A percentile compares a stretch with the other conserved stretches of the same genome.
Evolutionary conservation across 352 stramenopile genomes (phyloP).

Genomic region (Globisporangium acanthophoron): DNA sequence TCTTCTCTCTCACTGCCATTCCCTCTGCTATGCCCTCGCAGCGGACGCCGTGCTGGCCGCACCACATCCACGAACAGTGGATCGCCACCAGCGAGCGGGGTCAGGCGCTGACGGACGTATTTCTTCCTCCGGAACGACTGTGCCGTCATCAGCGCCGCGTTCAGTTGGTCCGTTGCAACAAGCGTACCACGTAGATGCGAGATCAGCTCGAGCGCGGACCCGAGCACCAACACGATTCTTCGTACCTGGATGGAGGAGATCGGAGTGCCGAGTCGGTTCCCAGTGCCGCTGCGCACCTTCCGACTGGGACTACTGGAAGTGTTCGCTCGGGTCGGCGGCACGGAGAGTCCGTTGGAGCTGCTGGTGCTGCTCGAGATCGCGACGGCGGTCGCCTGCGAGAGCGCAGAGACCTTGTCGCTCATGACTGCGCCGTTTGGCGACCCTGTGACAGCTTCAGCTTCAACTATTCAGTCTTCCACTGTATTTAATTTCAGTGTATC

Average conservation of each 20-base stretch:
- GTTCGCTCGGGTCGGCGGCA: not conserved
- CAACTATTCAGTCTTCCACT: not conserved
- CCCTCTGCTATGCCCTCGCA: not conserved
- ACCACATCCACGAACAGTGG: not conserved
- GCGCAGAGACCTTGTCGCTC: not conserved
- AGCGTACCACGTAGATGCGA: not conserved
- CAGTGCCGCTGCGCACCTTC: not conserved
- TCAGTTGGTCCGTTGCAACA: not conserved
- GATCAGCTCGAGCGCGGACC: too few relatives aligned
- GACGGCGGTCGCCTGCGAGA: slow-evolving; percentile 1
- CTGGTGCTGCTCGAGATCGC: not conserved
- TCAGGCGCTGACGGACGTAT: slow-evolving; percentile 33
- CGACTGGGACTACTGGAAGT: not conserved
- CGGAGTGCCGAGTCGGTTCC: not conserved
- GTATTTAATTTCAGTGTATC: not conserved
- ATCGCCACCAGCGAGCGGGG: slow-evolving; percentile 26
- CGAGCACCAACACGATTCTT: not conserved
- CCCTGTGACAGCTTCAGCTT: not conserved
- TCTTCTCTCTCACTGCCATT: not conserved
- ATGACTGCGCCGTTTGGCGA: not conserved
- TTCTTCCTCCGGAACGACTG: slow-evolving; percentile 54
- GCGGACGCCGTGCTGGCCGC: not conserved
- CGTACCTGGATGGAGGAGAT: slow-evolving; percentile 3
- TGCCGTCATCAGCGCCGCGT: not conserved
- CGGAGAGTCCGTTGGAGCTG: not conserved